Base-by-base conservation (phyloP, 2,329 filamentous ascomycete species). In the Venturiaceae sp. region DNA sequence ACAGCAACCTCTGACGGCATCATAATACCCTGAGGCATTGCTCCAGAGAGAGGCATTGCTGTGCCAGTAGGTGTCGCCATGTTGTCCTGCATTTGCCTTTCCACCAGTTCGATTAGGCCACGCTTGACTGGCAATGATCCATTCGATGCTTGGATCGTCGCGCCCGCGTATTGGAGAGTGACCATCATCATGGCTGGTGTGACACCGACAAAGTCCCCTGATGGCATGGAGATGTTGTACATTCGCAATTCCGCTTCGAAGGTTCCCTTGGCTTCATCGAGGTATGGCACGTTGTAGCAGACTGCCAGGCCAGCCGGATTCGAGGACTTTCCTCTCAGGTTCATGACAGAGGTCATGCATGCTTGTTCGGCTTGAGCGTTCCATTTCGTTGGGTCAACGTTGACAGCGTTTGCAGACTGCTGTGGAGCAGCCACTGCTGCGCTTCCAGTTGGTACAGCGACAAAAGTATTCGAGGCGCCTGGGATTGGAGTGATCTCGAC, bases 231-330 rank as follows among this genome's bases (percentile, higher is more conserved):
- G 52, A 92, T 73, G 69, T 86, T 84, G 73, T 84, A 94, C 60
- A 94, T 75, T 57, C 88, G 80, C 55, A 94, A 71, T 68, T 94
- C 89, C 32, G 88, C 88, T 71, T 88, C 82, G 68, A 94, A 94
- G 16, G 83, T 75, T 32, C 88, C 88, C 0, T 81, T 84, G 4
- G 71, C 71, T 64, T 81, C 83, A 72, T 92, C 81, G 59, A 90
- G 79, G 39, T 82, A 83, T 0, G 86, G 84, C 26, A 95, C 72
- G 69, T 94, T 95, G 75, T 92, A 94, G 79, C 90, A 95, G 53
- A 89, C 82, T 60, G 86, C 86, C 53, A 90, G 82, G 55, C 90
- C 90, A 9, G 87, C 86, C 5, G 87, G 87, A 64, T 92, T 92
- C 26, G 81, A 80, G 44, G 84, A 81, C 60, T 78, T 74, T 11